These are phyloP conservation scores for Starmerella stigmatis DNA, from an alignment of 805 yeast genomes.

Conservation along the genomic window DNA sequence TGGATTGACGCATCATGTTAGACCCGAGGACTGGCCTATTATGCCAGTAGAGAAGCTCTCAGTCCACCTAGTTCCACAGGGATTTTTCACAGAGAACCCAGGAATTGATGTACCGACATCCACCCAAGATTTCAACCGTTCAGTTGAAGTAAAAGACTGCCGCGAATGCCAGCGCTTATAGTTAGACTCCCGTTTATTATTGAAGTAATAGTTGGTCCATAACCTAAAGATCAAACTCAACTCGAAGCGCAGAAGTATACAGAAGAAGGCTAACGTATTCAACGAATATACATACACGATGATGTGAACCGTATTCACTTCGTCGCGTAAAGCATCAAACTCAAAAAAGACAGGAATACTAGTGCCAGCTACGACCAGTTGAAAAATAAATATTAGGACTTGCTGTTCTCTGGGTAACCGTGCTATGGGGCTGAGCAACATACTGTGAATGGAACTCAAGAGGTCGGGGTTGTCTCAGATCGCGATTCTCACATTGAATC, in stretches of 20 bases:
- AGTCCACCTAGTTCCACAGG: conserved; percentile 55
- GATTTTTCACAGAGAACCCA: conserved; percentile 71
- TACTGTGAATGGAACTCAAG: background rate
- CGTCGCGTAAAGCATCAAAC: too few species aligned
- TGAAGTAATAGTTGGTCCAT: too few species aligned
- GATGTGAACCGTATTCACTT: too few species aligned
- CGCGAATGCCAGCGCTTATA: conserved; percentile 22
- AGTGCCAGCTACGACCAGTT: conserved; percentile 1
- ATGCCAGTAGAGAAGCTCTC: conserved; percentile 74
- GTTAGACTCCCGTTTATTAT: background rate
- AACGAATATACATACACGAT: too few species aligned
- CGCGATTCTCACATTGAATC: too few species aligned
- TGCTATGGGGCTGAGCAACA: background rate
- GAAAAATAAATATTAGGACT: background rate
- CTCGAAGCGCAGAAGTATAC: too few species aligned
- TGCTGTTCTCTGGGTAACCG: background rate
- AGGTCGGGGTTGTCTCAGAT: too few species aligned
- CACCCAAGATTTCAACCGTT: conserved; percentile 55
- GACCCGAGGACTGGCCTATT: conserved; percentile 78
- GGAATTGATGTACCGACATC: conserved; percentile 70
- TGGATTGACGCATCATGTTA: conserved; percentile 61
- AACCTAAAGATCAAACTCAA: background rate
- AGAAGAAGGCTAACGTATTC: too few species aligned
- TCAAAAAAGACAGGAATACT: too few species aligned
- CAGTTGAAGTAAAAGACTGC: conserved; percentile 30